Evolutionary conservation across 768 basidiomycete species (phyloP).

Genomic region (Tephrocybe sp.): DNA sequence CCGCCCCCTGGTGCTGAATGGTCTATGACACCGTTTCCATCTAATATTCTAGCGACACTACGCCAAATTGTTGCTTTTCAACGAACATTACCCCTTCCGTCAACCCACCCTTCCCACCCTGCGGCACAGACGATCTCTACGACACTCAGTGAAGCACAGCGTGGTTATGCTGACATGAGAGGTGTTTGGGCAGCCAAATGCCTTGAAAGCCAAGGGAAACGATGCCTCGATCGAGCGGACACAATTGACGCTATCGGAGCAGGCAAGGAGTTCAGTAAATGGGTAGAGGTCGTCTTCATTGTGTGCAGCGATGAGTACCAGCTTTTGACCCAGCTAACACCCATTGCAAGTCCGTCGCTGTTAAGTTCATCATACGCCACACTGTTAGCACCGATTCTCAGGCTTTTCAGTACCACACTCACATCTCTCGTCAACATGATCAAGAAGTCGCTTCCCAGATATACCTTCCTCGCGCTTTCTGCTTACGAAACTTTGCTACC

Average conservation of each 20-base stretch:
- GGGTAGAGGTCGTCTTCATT: constrained; percentile 61
- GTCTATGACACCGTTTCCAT: constrained; percentile 51
- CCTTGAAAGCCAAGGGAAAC: constrained; percentile 66
- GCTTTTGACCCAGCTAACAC: constrained; percentile 60
- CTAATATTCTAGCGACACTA: constrained; percentile 49
- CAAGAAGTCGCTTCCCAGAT: constrained; percentile 75
- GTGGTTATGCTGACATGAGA: constrained; percentile 85
- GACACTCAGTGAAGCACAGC: constrained; percentile 73
- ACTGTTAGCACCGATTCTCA: constrained; percentile 62
- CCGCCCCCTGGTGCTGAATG: constrained; percentile 59
- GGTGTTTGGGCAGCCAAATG: constrained; percentile 76
- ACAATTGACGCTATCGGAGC: constrained; percentile 61
- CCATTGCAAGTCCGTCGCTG: constrained; percentile 47
- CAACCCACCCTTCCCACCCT: constrained; percentile 82
- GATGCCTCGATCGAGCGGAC: constrained; percentile 69
- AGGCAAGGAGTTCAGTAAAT: constrained; percentile 70
- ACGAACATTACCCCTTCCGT: constrained; percentile 69
- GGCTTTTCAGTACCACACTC: constrained; percentile 63
- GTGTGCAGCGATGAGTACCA: constrained; percentile 73
- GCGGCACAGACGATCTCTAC: constrained; percentile 61
- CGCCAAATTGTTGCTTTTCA: constrained; percentile 66
- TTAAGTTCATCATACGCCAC: constrained; percentile 58
- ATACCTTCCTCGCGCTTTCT: constrained; percentile 77
- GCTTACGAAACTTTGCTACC: constrained; percentile 58
- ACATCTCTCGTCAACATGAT: constrained; percentile 60